Conservation (phyloP, 148 eudicot genomes). For the Fagopyrum homotropicum region DNA sequence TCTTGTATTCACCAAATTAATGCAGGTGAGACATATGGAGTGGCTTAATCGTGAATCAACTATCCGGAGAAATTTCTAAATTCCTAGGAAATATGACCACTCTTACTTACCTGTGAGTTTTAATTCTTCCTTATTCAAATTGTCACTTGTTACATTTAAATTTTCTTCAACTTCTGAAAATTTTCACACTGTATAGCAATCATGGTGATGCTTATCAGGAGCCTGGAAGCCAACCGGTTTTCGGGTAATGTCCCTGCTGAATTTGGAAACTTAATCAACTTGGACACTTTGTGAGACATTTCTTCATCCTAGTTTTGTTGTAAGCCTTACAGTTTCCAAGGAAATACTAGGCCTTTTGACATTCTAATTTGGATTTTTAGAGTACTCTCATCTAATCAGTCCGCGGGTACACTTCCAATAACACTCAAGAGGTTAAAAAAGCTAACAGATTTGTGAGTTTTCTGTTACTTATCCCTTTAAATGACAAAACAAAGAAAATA, state of each 20-base stretch:
- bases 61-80: constrained; percentile 59
- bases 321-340: no score
- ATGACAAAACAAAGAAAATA: no score
- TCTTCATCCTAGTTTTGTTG: neutral
- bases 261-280: constrained; percentile 42
- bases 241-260: constrained; percentile 28
- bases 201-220: constrained; percentile 25
- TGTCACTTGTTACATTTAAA: no score
- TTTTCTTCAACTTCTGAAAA: no score
- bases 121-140: neutral
- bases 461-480: neutral
- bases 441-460: constrained; percentile 52
- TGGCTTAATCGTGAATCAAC: constrained; percentile 50
- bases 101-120: constrained; percentile 57
- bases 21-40: constrained; percentile 28
- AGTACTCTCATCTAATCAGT: constrained; percentile 54
- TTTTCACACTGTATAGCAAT: no score
- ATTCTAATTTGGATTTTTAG: constrained; percentile 20
- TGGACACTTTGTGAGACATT: constrained; percentile 39
- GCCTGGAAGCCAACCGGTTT: constrained; percentile 57
- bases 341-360: constrained; percentile 8
- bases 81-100: constrained; percentile 39
- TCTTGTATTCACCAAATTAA: constrained; percentile 12
- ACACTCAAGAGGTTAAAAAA: constrained; percentile 39
- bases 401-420: constrained; percentile 48